Conservation (phyloP, 2,329 filamentous ascomycete genomes). For the Graphilbum fragrans region DNA sequence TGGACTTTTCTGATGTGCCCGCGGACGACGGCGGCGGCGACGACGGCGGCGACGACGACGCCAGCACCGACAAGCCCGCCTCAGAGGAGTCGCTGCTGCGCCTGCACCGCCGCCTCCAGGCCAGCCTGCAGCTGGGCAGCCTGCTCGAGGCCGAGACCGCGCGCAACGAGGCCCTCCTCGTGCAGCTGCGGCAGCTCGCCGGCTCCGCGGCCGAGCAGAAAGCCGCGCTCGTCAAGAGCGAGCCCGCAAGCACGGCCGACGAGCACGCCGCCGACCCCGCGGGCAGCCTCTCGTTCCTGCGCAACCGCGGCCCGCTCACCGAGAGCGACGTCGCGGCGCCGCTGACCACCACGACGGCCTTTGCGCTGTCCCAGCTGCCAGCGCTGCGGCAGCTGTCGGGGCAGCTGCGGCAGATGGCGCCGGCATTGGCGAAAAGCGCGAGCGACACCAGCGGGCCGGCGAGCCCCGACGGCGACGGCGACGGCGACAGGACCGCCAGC, state of each 20-base stretch:
- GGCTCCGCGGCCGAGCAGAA: conserved; percentile 13
- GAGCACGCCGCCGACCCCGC: conserved; percentile 4
- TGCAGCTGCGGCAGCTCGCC: conserved; percentile 41
- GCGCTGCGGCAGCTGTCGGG: conserved; percentile 56
- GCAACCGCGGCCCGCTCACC: conserved; percentile 36
- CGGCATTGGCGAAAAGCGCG: conserved; percentile 35
- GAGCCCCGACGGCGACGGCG: conserved; percentile 7
- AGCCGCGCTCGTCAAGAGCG: conserved; percentile 4
- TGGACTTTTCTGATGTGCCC: conserved; percentile 28
- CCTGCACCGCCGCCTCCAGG: conserved; percentile 63
- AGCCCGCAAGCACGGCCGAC: conserved; percentile 5
- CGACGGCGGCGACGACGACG: conserved; percentile 8
- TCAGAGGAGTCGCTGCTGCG: conserved; percentile 53
- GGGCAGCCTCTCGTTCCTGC: conserved; percentile 44
- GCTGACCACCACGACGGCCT: conserved; percentile 60
- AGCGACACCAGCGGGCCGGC: not conserved
- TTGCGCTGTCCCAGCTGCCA: conserved; percentile 73
- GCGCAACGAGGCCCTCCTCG: conserved; percentile 60
- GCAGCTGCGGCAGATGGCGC: conserved; percentile 50
- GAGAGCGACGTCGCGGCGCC: conserved; percentile 40
- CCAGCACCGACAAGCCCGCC: no score
- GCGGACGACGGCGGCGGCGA: conserved; percentile 3
- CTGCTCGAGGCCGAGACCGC: conserved; percentile 57
- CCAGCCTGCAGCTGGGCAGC: conserved; percentile 64
- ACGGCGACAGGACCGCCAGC: conserved; percentile 17